Evolutionary conservation across 2,329 filamentous ascomycete species (phyloP), one percentile per base, ranked within the genome.

Genomic region (Colletotrichum tropicicola): DNA sequence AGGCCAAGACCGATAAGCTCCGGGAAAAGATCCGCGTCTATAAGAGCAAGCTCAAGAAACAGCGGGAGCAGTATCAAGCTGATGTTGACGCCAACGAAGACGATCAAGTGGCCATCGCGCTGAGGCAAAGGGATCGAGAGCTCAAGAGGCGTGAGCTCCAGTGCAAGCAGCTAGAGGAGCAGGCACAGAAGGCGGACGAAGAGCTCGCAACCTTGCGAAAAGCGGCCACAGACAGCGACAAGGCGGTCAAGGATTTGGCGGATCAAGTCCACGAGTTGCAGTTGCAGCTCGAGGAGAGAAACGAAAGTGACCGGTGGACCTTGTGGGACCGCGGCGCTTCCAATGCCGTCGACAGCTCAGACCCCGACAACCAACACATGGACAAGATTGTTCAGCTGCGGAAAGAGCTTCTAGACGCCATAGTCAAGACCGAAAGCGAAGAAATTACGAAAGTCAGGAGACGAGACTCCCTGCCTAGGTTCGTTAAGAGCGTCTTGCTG

Each of bases 231-330:
- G 37, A 43, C 5, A 45, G 30, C 13, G 51, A 39, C n/a, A 21
- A 49, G 17, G 12, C 23, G 8, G 27, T 37, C 12, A 27, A 25
- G 30, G 19, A 35, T 6, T 37, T 62, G 21, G 13, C 30, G 10
- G 21, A 9, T 3, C 35, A 57, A 9, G 12, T 41, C 7, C 12
- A 4, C n/a, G 19, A 13, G 7, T 21, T 66, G 5, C 19, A 44
- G 10, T 10, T 21, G 3, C 5, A 62, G 25, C 44, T 65, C n/a
- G 28, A 63, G 28, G 63, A 61, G 8, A 39, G 52, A 21, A 28
- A 39, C 23, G 63, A 66, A 35, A 21, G 51, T 4, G 28, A 21
- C 4, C 45, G 44, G 17, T 65, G 49, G 62, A 28, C 10, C 9
- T 19, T 39, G 13, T 51, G 44, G 23, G 43, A 55, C 13, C 27